A percentile compares a stretch with the other conserved stretches of the same genome.
Conservation (phyloP, 306 rosid genomes). For the Cucumis hystrix region DNA sequence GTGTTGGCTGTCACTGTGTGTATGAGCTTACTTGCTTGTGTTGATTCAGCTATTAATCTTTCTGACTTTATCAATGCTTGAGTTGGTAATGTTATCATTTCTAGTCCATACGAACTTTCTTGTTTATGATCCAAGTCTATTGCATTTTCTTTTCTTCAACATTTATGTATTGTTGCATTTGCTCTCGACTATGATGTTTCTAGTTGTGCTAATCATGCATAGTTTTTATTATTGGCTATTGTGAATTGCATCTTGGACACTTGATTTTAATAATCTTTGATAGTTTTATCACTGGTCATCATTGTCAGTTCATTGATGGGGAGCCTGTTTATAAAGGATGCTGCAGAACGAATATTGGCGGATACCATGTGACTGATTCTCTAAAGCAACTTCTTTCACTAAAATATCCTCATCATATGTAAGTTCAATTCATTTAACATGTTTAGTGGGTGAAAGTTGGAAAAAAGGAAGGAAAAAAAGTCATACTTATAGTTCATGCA, state of each 20-base stretch:
- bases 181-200: neutral
- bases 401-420: constrained; percentile 86
- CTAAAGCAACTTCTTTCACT: constrained; percentile 86
- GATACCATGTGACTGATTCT: constrained; percentile 80
- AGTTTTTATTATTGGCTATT: neutral
- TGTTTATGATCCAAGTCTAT: neutral
- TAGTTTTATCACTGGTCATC: neutral
- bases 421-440: constrained; percentile 22
- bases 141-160: neutral
- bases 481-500: constrained; percentile 7
- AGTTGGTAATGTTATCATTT: neutral
- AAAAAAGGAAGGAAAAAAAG: neutral
- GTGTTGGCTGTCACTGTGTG: neutral
- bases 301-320: constrained; percentile 68
- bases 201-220: neutral
- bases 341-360: constrained; percentile 88
- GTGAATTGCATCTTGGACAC: neutral
- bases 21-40: neutral
- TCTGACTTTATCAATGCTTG: neutral
- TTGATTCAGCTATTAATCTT: neutral
- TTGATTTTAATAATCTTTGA: neutral
- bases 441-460: neutral
- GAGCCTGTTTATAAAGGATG: constrained; percentile 81
- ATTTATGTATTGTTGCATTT: neutral
- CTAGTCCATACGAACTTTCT: neutral